Conservation (phyloP, 108 stramenopile genomes). For the Epithemia pelagica region DNA sequence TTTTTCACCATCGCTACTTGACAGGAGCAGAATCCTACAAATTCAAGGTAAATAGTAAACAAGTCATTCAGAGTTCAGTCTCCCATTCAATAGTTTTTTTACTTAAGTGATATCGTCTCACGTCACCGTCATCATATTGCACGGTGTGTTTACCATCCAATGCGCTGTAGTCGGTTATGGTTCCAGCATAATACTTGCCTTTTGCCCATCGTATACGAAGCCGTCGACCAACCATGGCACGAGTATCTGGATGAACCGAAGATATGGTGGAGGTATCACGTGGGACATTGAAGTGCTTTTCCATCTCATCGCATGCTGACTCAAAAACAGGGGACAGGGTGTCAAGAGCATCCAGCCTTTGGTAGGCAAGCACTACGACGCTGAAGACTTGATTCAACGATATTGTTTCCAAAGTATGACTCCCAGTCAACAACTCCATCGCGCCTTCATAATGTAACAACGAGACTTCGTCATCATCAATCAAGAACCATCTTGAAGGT, state of each 20-base stretch:
- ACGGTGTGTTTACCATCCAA: slow-evolving; percentile 33
- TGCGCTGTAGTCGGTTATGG: slow-evolving; percentile 22
- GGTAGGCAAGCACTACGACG: slow-evolving; percentile 10
- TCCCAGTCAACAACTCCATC: slow-evolving; percentile 14
- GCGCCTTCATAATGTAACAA: slow-evolving; percentile 11
- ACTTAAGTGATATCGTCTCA: slow-evolving; percentile 24
- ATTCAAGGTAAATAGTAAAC: background rate
- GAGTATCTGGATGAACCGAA: background rate
- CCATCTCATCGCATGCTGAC: background rate
- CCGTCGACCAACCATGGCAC: slow-evolving; percentile 26
- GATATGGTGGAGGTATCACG: background rate
- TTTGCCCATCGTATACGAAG: slow-evolving; percentile 37
- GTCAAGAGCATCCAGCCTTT: background rate
- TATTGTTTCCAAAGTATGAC: no score
- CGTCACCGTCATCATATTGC: slow-evolving; percentile 46
- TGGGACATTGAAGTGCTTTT: background rate
- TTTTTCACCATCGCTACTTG: no score
- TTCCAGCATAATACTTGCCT: slow-evolving; percentile 39
- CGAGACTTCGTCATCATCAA: slow-evolving; percentile 28
- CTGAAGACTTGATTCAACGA: no score
- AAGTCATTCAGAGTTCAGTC: background rate
- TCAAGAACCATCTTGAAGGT: slow-evolving; percentile 21
- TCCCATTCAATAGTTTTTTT: slow-evolving; percentile 46
- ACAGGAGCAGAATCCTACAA: no score
- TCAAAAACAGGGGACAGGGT: background rate